Base-by-base conservation (phyloP, 495 filamentous ascomycete species). In the Penicillium roqueforti region DNA sequence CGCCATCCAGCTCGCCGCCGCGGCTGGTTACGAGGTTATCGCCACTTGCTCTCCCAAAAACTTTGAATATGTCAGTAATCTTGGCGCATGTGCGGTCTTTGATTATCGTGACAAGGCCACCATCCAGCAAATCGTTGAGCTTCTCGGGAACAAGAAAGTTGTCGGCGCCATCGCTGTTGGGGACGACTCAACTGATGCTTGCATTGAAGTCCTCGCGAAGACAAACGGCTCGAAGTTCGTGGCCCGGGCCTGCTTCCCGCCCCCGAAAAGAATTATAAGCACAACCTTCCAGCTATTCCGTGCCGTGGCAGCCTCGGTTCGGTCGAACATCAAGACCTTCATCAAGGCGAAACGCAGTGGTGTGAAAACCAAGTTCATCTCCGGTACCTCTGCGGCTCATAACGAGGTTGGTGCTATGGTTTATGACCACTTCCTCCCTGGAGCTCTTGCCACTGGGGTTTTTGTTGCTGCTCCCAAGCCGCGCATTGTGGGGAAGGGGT, bases 1-100 rank as follows among this genome's bases (percentile, higher is more conserved):
- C 49, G 81, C 79, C 0, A 83, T 87, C 50, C 86, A 88, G 60
- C 76, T 86, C 19, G 82, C 80, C 4, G 66, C 68, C 1, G 77
- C 79, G 0, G 73, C 84, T 0, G 85, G 85, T 2, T 78, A 78
- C 23, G 75, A 80, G 11, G 84, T 87, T 3, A 64, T 85, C 43
- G 68, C 78, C 0, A 84, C 82, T 0, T 70, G 80, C 0, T 79
- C 76, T 1, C 64, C 68, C 1, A 72, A 72, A 56, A 87, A 87
- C 61, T 75, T 79, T 34, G 74, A 74, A 0, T 76, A 74, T 47
- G 64, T 80, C 34, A 76, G 74, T 55, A 57, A 48, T 1, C 71
- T 85, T 0, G 84, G 85, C 5, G 85, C 84, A 2, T 69, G 45
- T 20, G 46, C 70, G n/a, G 79, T 76, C 1, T 81, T 85, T 47